A percentile compares a stretch with the other conserved stretches of the same genome.
These are phyloP conservation scores for Rosa chinensis DNA, from an alignment of 306 rosid species.

Conservation along the genomic window DNA sequence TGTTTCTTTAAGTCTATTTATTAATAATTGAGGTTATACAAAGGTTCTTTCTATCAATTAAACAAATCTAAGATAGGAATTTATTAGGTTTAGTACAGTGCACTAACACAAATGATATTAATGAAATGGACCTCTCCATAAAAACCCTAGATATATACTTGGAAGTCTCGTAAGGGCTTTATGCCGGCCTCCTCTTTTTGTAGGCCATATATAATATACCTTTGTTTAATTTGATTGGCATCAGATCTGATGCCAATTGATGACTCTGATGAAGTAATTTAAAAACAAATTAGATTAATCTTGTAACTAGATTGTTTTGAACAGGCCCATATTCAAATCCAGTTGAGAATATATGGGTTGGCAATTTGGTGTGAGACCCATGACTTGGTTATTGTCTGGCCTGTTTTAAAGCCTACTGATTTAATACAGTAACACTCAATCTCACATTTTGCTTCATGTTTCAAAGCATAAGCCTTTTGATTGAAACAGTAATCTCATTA, in stretches of 20 bases:
- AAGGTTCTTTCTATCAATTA: background rate
- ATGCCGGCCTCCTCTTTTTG: background rate
- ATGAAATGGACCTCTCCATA: constrained; percentile 2
- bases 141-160: constrained; percentile 4
- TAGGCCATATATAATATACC: constrained; percentile 11
- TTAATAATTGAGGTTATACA: background rate
- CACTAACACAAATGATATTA: background rate
- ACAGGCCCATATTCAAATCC: background rate
- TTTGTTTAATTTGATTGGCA: background rate
- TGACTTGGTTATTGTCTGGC: background rate
- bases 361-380: background rate
- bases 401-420: background rate
- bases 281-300: background rate
- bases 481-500: background rate
- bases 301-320: background rate
- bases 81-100: background rate
- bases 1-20: background rate
- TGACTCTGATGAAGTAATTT: background rate
- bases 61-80: background rate
- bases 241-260: background rate
- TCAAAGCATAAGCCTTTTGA: background rate
- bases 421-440: background rate
- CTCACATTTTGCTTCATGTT: background rate
- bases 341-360: background rate
- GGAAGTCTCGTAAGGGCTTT: constrained; percentile 12